A percentile compares a stretch with the other conserved stretches of the same genome.
Conservation (phyloP, 768 basidiomycete species). For the Leccinum longicurvipes region DNA sequence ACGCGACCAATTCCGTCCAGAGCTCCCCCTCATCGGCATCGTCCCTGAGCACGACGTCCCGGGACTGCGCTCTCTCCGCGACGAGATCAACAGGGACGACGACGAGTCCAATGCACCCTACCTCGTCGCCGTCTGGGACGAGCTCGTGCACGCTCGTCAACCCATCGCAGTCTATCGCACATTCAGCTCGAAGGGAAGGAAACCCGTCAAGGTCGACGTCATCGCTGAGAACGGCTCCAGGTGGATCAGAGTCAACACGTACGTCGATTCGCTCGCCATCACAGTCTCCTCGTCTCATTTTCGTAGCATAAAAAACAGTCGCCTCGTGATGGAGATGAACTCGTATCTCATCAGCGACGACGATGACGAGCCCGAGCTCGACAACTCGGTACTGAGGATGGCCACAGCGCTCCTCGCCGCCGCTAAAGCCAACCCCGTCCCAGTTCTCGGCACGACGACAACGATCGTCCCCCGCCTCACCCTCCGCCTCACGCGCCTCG, state of each 20-base stretch:
- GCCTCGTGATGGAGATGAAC: conserved; percentile 77
- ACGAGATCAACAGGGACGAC: conserved; percentile 40
- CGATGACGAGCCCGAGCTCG: conserved; percentile 53
- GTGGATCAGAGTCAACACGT: conserved; percentile 92
- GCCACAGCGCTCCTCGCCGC: conserved; percentile 65
- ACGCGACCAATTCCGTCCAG: background rate
- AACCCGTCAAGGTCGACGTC: conserved; percentile 70
- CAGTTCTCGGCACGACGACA: background rate
- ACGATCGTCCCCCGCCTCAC: conserved; percentile 32
- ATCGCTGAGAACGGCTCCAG: conserved; percentile 68
- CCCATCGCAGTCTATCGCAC: conserved; percentile 62
- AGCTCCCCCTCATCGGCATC: conserved; percentile 34
- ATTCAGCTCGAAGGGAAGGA: conserved; percentile 38
- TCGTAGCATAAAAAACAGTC: conserved; percentile 71
- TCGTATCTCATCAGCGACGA: conserved; percentile 62
- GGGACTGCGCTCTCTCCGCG: conserved; percentile 40
- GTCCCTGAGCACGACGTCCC: conserved; percentile 13
- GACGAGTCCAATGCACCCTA: conserved; percentile 76
- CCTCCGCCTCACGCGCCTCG: conserved; percentile 68
- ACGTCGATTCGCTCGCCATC: conserved; percentile 47
- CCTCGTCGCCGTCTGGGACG: conserved; percentile 78
- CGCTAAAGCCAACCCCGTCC: conserved; percentile 53
- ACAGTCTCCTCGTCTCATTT: background rate
- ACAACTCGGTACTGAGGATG: conserved; percentile 73
- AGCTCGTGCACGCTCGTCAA: conserved; percentile 57